These are phyloP conservation scores for Corinectria fuckeliana DNA, from an alignment of 2,329 filamentous ascomycete genomes.

Conservation along the genomic window DNA sequence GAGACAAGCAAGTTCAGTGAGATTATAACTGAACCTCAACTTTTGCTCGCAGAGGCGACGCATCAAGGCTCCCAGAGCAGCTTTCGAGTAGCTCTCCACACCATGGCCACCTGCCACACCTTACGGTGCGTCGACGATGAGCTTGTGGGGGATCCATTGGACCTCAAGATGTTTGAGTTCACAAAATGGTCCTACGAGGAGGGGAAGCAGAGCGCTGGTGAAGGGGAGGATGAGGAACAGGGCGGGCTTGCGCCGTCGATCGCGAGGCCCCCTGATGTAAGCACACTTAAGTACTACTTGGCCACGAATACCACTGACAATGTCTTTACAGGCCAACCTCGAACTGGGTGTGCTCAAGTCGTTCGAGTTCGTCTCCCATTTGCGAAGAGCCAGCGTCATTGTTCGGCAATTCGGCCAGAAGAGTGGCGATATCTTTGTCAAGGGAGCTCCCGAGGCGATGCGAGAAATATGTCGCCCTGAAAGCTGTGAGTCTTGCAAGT, in stretches of 20 bases:
- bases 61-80: constrained; percentile 40
- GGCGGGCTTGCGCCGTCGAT: constrained; percentile 84
- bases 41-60: constrained; percentile 57
- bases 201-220: constrained; percentile 71
- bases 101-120: constrained; percentile 98
- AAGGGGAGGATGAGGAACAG: constrained; percentile 76
- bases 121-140: constrained; percentile 86
- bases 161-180: constrained; percentile 99
- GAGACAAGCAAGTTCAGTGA: constrained; percentile 73
- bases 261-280: constrained; percentile 74
- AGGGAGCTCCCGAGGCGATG: constrained; percentile 96
- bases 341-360: constrained; percentile 90
- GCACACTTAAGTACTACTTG: constrained; percentile 54
- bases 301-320: not conserved
- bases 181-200: constrained; percentile 94
- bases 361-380: constrained; percentile 94
- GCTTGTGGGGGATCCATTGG: constrained; percentile 89
- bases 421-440: constrained; percentile 89
- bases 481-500: constrained; percentile 64
- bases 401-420: constrained; percentile 86
- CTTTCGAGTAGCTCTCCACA: constrained; percentile 74
- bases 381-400: constrained; percentile 90
- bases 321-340: constrained; percentile 58
- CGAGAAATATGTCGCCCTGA: constrained; percentile 86
- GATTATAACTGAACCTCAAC: constrained; percentile 69